Conservation (phyloP, 331 rosid genomes). For the Rosa hybrid region DNA sequence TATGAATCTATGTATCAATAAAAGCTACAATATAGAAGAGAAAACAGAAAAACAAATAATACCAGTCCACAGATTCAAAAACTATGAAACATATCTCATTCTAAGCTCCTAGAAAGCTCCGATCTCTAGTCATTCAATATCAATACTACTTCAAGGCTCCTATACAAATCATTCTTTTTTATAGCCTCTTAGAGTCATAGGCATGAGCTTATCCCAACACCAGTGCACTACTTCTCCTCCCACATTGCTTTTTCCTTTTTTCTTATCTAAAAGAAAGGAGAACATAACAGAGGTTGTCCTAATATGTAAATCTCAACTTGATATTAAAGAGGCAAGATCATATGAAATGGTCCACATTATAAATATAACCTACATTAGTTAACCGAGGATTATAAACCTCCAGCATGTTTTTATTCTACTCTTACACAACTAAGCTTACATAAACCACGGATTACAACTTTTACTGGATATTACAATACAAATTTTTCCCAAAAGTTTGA, state of each 20-base stretch:
- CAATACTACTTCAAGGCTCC: not conserved
- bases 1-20: not conserved
- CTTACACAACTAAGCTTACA: not conserved
- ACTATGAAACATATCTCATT: not conserved
- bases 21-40: not conserved
- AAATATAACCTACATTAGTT: not conserved
- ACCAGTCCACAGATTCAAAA: constrained; percentile 1
- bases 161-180: not conserved
- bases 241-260: not conserved
- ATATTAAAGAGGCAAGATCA: not conserved
- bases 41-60: not conserved
- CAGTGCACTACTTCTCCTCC: not conserved
- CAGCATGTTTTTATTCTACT: not conserved
- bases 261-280: not conserved
- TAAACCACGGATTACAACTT: not conserved
- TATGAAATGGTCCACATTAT: not conserved
- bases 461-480: not conserved
- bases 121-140: not conserved
- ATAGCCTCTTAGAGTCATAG: not conserved
- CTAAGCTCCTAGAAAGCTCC: not conserved
- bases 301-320: not conserved
- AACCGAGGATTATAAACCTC: not conserved
- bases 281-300: not conserved
- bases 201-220: not conserved
- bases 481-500: not conserved